A percentile compares a stretch with the other conserved stretches of the same genome.
phyloP scores from a whole-genome alignment of 2,329 filamentous ascomycete genomes.

The Cladophialophora psammophila region DNA sequence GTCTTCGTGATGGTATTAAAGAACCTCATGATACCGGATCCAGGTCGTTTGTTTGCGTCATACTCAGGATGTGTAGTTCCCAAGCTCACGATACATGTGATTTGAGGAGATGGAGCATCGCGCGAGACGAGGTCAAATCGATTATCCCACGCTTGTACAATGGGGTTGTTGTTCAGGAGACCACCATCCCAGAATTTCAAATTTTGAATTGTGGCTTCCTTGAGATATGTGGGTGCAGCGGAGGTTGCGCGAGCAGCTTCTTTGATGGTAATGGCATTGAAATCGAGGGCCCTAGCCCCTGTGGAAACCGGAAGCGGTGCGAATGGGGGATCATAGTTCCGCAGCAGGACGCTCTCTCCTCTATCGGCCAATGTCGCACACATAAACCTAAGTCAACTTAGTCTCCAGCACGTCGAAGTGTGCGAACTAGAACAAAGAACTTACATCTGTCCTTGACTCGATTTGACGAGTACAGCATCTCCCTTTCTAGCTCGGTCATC shows the following conservation, averaged over 20 bases:
- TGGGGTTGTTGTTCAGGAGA: slow-evolving; percentile 38
- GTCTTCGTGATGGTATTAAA: slow-evolving; percentile 32
- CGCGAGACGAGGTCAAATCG: slow-evolving; percentile 27
- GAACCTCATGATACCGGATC: slow-evolving; percentile 18
- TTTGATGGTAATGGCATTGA: slow-evolving; percentile 33
- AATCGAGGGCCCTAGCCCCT: slow-evolving; percentile 28
- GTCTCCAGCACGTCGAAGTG: neutral
- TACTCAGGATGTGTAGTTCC: slow-evolving; percentile 34
- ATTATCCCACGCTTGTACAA: slow-evolving; percentile 35
- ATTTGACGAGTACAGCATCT: slow-evolving; percentile 30
- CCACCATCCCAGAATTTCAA: slow-evolving; percentile 36
- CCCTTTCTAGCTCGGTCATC: slow-evolving; percentile 27
- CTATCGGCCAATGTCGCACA: slow-evolving; percentile 33
- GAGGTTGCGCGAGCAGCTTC: slow-evolving; percentile 35
- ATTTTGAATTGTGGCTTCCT: slow-evolving; percentile 29
- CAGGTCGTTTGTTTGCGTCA: slow-evolving; percentile 13
- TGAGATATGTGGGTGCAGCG: slow-evolving; percentile 36
- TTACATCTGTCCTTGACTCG: slow-evolving; percentile 32
- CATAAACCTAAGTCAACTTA: slow-evolving; percentile 29
- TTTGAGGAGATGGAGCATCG: slow-evolving; percentile 17
- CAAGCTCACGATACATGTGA: slow-evolving; percentile 32
- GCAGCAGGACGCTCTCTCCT: slow-evolving; percentile 33
- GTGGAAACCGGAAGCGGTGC: slow-evolving; percentile 29
- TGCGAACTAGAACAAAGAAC: neutral
- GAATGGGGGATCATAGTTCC: slow-evolving; percentile 28